Conservation (phyloP, 352 stramenopile genomes). For the Elongisporangium senticosum region DNA sequence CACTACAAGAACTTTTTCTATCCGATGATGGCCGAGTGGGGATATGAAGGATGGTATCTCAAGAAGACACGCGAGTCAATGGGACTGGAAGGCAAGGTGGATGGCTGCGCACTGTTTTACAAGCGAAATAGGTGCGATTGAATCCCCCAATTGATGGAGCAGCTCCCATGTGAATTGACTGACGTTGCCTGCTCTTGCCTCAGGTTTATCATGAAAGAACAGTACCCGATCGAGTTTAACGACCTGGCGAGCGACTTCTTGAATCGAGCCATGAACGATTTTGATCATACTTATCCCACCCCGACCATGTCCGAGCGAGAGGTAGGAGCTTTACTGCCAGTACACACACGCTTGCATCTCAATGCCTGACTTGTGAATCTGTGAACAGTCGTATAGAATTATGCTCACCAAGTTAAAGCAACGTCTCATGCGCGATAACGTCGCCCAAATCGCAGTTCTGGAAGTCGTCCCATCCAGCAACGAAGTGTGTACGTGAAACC, state of each 20-base stretch:
- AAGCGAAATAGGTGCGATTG: conserved; percentile 83
- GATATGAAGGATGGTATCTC: conserved; percentile 97
- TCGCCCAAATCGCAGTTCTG: conserved; percentile 96
- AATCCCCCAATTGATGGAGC: not conserved
- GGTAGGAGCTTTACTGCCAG: conserved; percentile 11
- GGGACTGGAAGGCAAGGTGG: conserved; percentile 95
- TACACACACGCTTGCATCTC: too few species aligned
- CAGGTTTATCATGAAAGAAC: conserved; percentile 84
- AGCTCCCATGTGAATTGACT: not conserved
- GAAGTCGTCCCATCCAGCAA: conserved; percentile 89
- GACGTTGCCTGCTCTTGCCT: not conserved
- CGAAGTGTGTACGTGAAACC: conserved; percentile 38
- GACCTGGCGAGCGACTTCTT: conserved; percentile 83
- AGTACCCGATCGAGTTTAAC: conserved; percentile 98
- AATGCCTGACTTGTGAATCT: not conserved
- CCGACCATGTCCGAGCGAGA: conserved; percentile 59
- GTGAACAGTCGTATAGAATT: not conserved
- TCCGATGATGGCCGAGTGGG: conserved; percentile 91
- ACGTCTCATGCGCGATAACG: conserved; percentile 96
- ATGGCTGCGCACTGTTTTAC: conserved; percentile 99
- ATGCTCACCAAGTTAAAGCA: conserved; percentile 56
- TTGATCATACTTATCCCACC: conserved; percentile 68
- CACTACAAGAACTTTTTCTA: conserved; percentile 98
- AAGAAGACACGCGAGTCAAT: conserved; percentile 98
- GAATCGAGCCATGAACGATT: conserved; percentile 61